Conservation (phyloP, 345 rosid species). For the Hibiscus mutabilis region DNA sequence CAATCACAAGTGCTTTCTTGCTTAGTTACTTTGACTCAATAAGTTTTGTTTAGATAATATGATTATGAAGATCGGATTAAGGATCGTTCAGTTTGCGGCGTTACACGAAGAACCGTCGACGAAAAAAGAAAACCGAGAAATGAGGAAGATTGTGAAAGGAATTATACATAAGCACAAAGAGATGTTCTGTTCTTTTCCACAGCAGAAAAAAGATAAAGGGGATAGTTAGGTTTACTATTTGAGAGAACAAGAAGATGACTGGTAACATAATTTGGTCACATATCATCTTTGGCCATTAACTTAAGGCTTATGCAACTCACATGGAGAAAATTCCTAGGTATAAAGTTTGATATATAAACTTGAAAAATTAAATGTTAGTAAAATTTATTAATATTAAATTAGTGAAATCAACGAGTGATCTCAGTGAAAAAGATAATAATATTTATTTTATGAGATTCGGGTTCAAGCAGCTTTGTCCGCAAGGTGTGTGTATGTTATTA, state of each 20-base stretch:
- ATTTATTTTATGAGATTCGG: too few species aligned
- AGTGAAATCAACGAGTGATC: too few species aligned
- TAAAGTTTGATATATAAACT: background rate
- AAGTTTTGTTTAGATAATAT: background rate
- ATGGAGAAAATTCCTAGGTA: background rate
- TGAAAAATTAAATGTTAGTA: too few species aligned
- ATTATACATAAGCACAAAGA: background rate
- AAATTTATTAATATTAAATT: too few species aligned
- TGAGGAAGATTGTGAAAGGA: background rate
- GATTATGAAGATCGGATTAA: background rate
- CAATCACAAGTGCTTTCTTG: background rate
- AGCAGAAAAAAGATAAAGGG: background rate
- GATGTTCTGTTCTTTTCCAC: background rate
- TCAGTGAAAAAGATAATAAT: too few species aligned
- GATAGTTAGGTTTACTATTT: slow-evolving; percentile 8
- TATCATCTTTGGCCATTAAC: slow-evolving; percentile 6
- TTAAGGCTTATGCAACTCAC: slow-evolving; percentile 13
- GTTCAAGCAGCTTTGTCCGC: too few species aligned
- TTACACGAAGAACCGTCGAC: background rate
- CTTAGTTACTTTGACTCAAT: background rate
- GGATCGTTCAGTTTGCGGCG: background rate
- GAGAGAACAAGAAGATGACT: slow-evolving; percentile 2
- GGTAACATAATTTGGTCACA: slow-evolving; percentile 6
- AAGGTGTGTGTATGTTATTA: too few species aligned
- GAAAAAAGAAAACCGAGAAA: background rate